Conservation (phyloP, 2,329 filamentous ascomycete species). For the Aschersonia sp. region DNA sequence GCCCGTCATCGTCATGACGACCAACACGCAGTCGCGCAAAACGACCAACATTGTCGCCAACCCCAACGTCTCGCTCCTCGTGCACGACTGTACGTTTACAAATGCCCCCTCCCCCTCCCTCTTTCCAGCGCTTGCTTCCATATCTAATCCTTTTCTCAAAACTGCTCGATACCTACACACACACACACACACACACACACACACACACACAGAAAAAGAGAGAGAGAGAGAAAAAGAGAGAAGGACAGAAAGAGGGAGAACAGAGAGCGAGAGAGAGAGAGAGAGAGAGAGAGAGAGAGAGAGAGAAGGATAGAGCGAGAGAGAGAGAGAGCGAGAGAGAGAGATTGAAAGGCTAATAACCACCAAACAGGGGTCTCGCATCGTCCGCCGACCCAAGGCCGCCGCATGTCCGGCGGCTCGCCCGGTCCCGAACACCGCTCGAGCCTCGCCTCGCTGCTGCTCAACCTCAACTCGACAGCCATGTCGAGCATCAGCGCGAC, state of each 20-base stretch:
- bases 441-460: constrained; percentile 65
- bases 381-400: constrained; percentile 61
- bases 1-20: constrained; percentile 95
- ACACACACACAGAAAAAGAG: too few relatives aligned
- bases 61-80: constrained; percentile 79
- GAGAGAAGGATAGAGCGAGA: too few relatives aligned
- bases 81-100: constrained; percentile 60
- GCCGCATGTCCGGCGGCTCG: constrained; percentile 44
- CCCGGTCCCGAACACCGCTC: constrained; percentile 52
- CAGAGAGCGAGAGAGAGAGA: too few relatives aligned
- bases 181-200: too few relatives aligned
- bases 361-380: constrained; percentile 59
- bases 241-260: too few relatives aligned
- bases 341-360: too few relatives aligned
- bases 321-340: too few relatives aligned
- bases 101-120: not conserved
- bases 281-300: too few relatives aligned
- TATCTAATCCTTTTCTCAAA: too few relatives aligned
- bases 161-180: too few relatives aligned
- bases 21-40: constrained; percentile 64
- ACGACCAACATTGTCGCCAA: constrained; percentile 72
- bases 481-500: constrained; percentile 83
- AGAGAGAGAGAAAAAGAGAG: too few relatives aligned
- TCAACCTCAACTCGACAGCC: constrained; percentile 82
- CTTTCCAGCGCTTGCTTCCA: too few relatives aligned